Conservation (phyloP, 495 filamentous ascomycete species). For the Lasiosphaeria miniovina region DNA sequence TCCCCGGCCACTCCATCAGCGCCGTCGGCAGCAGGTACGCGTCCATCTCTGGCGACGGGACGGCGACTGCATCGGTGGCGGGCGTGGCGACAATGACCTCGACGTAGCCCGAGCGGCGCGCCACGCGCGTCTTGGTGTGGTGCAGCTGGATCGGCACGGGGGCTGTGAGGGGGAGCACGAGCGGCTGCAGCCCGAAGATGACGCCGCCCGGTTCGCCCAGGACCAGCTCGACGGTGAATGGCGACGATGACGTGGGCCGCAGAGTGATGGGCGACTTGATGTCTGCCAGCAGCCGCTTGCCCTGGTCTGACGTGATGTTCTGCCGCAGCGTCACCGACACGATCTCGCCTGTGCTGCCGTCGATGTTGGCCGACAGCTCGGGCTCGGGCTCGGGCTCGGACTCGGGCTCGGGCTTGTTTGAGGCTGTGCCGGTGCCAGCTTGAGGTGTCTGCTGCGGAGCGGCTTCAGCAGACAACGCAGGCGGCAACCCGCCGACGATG, state of each 20-base stretch:
- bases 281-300: slow-evolving; percentile 26
- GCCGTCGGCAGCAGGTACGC: no score
- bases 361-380: slow-evolving; percentile 12
- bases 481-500: slow-evolving; percentile 7
- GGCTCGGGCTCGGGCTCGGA: slow-evolving; percentile 7
- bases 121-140: slow-evolving; percentile 37
- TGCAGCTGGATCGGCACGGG: slow-evolving; percentile 40
- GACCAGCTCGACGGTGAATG: slow-evolving; percentile 33
- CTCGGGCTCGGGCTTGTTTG: not conserved
- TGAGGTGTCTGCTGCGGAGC: not conserved
- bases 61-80: slow-evolving; percentile 19
- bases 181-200: not conserved
- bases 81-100: slow-evolving; percentile 40
- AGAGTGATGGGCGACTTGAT: slow-evolving; percentile 28
- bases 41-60: no score
- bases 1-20: no score
- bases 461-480: not conserved
- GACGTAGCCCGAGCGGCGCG: slow-evolving; percentile 45
- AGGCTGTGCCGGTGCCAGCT: not conserved
- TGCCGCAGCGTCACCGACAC: slow-evolving; percentile 26
- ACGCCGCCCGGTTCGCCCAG: slow-evolving; percentile 23
- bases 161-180: slow-evolving; percentile 28
- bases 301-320: slow-evolving; percentile 26
- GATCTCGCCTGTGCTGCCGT: slow-evolving; percentile 11
- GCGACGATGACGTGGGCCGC: slow-evolving; percentile 23